Percentiles rank a stretch among this genome's conserved stretches.
phyloP scores from a whole-genome alignment of 805 yeast genomes.

The Cyberlindnera saturnus region DNA sequence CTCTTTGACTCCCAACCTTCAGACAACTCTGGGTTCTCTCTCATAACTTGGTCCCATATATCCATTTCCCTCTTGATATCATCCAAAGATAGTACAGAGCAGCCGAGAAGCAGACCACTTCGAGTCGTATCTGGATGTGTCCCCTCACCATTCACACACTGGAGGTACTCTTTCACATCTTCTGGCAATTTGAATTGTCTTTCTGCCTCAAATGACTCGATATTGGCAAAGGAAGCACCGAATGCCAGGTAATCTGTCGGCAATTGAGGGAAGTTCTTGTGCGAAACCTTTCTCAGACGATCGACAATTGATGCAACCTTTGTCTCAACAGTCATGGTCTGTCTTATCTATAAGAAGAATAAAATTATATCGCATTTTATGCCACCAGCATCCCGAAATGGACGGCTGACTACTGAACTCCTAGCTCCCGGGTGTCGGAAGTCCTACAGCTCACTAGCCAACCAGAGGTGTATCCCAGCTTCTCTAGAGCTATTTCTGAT shows the following conservation, averaged over 20 bases:
- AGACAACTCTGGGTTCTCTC: not conserved
- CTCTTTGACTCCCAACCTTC: not conserved
- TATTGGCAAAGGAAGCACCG: not conserved
- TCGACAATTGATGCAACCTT: not conserved
- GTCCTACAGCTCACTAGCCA: no score
- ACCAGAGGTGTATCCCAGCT: no score
- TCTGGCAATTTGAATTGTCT: constrained; percentile 29
- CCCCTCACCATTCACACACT: constrained; percentile 5
- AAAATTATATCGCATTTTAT: no score
- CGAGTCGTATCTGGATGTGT: not conserved
- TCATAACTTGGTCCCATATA: constrained; percentile 1
- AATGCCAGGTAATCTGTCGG: not conserved
- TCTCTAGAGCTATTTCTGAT: no score
- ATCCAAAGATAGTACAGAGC: not conserved
- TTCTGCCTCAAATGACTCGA: constrained; percentile 28
- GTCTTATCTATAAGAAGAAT: no score
- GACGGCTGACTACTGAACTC: no score
- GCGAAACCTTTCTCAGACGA: not conserved
- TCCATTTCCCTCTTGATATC: constrained; percentile 1
- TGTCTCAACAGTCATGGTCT: no score
- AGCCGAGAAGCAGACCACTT: not conserved
- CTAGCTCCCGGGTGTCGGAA: no score
- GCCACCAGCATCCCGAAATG: no score
- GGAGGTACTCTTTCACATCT: constrained; percentile 6
- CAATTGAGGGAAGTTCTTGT: not conserved